These are phyloP conservation scores for Aspergillus sp. DNA, from an alignment of 2,329 filamentous ascomycete species.

Conservation along the genomic window DNA sequence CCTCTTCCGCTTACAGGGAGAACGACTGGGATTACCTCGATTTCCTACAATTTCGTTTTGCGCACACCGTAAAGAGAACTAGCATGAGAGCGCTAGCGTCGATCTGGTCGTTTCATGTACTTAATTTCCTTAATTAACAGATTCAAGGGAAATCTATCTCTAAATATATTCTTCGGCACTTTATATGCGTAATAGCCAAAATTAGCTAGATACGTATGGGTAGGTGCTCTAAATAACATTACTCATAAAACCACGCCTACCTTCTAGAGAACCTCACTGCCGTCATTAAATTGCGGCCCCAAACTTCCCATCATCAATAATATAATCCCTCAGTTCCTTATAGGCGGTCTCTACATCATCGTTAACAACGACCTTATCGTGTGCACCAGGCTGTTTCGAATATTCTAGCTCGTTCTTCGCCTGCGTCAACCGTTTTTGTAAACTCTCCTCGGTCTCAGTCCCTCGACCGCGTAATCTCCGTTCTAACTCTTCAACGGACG, in stretches of 20 bases:
- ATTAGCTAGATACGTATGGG: neutral
- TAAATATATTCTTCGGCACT: conserved; percentile 5
- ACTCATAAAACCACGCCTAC: neutral
- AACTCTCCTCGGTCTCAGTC: conserved; percentile 73
- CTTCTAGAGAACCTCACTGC: neutral
- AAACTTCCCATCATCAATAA: conserved; percentile 45
- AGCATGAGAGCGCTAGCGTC: conserved; percentile 27
- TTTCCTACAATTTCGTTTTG: conserved; percentile 28
- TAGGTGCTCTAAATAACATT: neutral
- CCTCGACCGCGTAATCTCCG: conserved; percentile 69
- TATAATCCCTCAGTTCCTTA: conserved; percentile 53
- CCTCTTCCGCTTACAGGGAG: conserved; percentile 15
- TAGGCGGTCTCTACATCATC: conserved; percentile 62
- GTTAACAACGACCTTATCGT: conserved; percentile 66
- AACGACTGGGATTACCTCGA: conserved; percentile 24
- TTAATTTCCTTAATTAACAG: conserved; percentile 36
- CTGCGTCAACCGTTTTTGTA: conserved; percentile 66
- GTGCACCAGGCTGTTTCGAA: conserved; percentile 64
- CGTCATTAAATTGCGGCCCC: conserved; percentile 23
- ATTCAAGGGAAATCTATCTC: conserved; percentile 25
- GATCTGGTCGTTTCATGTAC: conserved; percentile 33
- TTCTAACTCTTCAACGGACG: conserved; percentile 72
- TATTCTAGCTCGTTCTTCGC: conserved; percentile 74
- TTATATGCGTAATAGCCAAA: neutral
- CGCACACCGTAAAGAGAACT: conserved; percentile 27